Evolutionary conservation across 2,329 filamentous ascomycete genomes (phyloP), one percentile per base, ranked within the genome.

Genomic region (Phyllosticta citrichinensis): DNA sequence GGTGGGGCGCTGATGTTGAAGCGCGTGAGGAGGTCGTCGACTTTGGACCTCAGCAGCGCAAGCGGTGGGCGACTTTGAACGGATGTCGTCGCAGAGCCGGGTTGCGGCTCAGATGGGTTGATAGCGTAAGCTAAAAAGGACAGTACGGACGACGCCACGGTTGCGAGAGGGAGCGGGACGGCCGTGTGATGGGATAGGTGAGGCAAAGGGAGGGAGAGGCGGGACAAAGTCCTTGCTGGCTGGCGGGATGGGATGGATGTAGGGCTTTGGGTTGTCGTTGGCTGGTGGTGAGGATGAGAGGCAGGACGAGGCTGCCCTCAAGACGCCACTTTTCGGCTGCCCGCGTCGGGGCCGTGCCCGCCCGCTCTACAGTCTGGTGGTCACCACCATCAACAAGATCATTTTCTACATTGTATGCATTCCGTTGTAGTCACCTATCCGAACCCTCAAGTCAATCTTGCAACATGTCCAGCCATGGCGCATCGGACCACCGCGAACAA

Each of bases 1-100:
- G 35, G 67, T 63, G 57, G 65, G 40, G 85, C 62, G 82, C 40
- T 54, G 27, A 72, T 56, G 52, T 69, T 67, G 58, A 56, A 52
- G 52, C 33, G 11, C 8, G 27, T 25, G 25, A 59, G 22, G 30
- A 59, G 33, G 52, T 54, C 40, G 56, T 52, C 52, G 22, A 62
- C 19, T 14, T 47, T 47, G 40, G 14, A n/a, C 17, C 40, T 47
- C 17, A 47, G 40, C 40, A 47, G 40, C 3, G 40, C 40, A 47
- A 47, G 40, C 40, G 40, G 40, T 47, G 40, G 40, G 40, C 40
- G 40, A 47, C 40, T n/a, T 8, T 19, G 14, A n/a, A n/a, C 1
- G 6, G 40, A 2, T 47, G 14, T 47, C 6, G 40, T 47, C 40
- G 40, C 40, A n/a, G n/a, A n/a, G 17, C 40, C 40, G 14, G 40